Evolutionary conservation across 2,329 filamentous ascomycete species (phyloP), one percentile per base, ranked within the genome.

Genomic region (Pezicula radicicola): DNA sequence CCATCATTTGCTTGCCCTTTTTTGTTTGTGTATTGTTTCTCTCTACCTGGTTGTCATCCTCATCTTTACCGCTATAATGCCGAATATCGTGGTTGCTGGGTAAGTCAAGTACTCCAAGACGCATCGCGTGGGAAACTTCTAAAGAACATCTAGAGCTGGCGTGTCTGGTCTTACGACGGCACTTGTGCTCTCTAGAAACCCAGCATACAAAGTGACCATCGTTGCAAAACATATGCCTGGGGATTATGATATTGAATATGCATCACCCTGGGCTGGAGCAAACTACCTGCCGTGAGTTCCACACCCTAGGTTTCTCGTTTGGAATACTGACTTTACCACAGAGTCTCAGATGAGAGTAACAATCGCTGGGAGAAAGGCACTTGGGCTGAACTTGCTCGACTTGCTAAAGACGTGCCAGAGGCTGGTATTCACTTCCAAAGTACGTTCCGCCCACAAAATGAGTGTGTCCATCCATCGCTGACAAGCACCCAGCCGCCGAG

Each of bases 201-300:
- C 72, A 5, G 63, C 70, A 10, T 78, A 85, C 59, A 73, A 75
- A 25, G 71, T 95, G 57, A 91, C 88, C 0, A 75, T 95, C 35
- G 75, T 91, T 30, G 87, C 90, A 5, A 95, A 93, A 65, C 88
- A 96, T 67, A 94, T 96, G 87, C 92, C 92, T 0, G 92, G 92
- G 35, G 92, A 97, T 73, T 94, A 93, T 69, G 88, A 93, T 59
- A 87, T 92, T 60, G 88, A 95, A 75, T 97, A 96, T 68, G 86
- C 89, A 1, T 95, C 89, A 6, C 91, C 90, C 1, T 95, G 89
- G 88, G 91, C 91, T 3, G 91, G 91, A 13, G 91, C 90, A 55
- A 93, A 94, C 65, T 85, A 84, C 63, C 68, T 87, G 54, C 90
- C 88, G 85, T 89, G 63, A 55, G 84, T 75, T 28, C 45, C n/a